phyloP scores from a whole-genome alignment of 495 filamentous ascomycete species.

The Friedmanniomyces simplex region DNA sequence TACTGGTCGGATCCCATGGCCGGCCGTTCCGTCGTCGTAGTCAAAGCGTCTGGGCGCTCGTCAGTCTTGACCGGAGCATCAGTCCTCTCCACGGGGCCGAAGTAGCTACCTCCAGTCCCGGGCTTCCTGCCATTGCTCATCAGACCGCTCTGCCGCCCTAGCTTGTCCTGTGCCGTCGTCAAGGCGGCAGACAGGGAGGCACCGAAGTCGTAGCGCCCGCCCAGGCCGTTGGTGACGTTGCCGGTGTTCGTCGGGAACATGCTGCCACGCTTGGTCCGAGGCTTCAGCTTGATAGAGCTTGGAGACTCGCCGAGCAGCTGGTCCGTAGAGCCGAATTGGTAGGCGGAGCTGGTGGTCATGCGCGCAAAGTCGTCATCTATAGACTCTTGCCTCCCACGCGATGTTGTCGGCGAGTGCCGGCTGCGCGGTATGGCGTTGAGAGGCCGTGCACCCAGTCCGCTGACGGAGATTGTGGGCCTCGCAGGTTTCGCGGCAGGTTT shows the following conservation, averaged over 20 bases:
- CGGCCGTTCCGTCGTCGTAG: conserved; percentile 49
- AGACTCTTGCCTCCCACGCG: conserved; percentile 50
- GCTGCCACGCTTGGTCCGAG: conserved; percentile 20
- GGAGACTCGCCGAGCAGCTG: conserved; percentile 44
- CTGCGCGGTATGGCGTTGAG: conserved; percentile 62
- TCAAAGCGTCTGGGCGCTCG: conserved; percentile 39
- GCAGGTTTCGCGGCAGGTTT: conserved; percentile 53
- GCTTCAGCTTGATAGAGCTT: conserved; percentile 34
- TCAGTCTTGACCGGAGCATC: conserved; percentile 6
- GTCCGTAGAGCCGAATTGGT: conserved; percentile 45
- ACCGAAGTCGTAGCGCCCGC: conserved; percentile 86
- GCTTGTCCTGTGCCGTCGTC: conserved; percentile 47
- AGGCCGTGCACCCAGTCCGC: conserved; percentile 45
- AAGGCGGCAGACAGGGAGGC: conserved; percentile 82
- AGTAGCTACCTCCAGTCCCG: conserved; percentile 17
- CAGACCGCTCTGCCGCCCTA: conserved; percentile 39
- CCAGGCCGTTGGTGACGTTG: conserved; percentile 59
- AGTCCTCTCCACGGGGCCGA: conserved; percentile 19
- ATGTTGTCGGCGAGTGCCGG: conserved; percentile 44
- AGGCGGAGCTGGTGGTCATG: conserved; percentile 36
- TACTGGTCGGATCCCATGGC: conserved; percentile 74
- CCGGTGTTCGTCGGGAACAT: conserved; percentile 35
- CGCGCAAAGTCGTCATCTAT: conserved; percentile 59
- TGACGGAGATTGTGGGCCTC: conserved; percentile 43
- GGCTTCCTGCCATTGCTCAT: conserved; percentile 21